Base-by-base conservation (phyloP, 768 basidiomycete genomes). In the Kwoniella heveanensis region DNA sequence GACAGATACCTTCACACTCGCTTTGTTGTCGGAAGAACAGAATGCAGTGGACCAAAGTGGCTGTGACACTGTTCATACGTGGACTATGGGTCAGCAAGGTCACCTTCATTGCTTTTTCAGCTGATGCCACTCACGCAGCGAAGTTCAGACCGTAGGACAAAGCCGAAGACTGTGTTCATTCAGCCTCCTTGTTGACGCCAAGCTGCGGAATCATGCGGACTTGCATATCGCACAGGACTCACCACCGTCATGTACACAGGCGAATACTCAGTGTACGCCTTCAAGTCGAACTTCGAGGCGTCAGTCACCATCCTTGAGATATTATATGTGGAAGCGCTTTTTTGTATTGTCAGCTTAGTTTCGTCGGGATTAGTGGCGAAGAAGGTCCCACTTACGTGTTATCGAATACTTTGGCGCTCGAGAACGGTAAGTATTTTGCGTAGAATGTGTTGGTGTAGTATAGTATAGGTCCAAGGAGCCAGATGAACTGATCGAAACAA, bases 381-480 rank as follows among this genome's bases (percentile, higher is more conserved):
- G 39, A 44, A 21, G 29, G 25, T 37, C 36, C n/a, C 5, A 60
- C 46, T 55, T 57, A 69, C 59, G 58, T 66, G 46, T 70, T 60
- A 9, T 66, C 69, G 26, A 58, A 64, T 15, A 57, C 53, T 13
- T 58, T 52, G 22, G 66, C 57, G 8, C 60, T 54, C n/a, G 70
- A 65, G 61, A 71, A 71, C 8, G 70, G 70, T 21, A 71, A 27
- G 53, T 68, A 66, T 36, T 46, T 57, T 44, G 54, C 62, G 47
- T 68, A 66, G 58, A 65, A 68, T 53, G 49, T 46, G 54, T 73
- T 70, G 55, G 63, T n/a, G 62, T 66, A 58, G 66, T 89, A 87
- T 37, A 90, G 76, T 27, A 85, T 70, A 1, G 89, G 88, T 4
- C 85, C 83, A 54, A 88, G 68, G 77, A 89, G 69, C 87, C 82